Conservation (phyloP, 1,284 basidiomycete species). For the Puccinia hordei region DNA sequence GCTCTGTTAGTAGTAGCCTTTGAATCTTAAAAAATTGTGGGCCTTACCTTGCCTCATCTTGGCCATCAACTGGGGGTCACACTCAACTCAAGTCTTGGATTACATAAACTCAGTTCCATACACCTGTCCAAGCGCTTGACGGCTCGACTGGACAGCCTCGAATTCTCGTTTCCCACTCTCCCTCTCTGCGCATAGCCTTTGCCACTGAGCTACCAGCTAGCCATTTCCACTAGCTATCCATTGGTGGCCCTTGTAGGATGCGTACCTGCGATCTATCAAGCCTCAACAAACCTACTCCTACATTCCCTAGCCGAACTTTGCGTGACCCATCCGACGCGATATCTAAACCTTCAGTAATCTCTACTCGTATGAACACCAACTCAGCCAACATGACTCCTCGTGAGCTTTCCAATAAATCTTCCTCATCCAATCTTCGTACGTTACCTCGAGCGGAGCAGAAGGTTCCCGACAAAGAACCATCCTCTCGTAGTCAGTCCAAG, state of each 20-base stretch:
- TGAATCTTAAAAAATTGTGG: too few relatives aligned
- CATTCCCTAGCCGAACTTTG: neutral
- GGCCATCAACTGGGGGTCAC: neutral
- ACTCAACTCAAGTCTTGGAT: neutral
- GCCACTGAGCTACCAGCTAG: neutral
- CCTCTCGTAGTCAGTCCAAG: neutral
- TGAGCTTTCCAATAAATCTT: constrained; percentile 4
- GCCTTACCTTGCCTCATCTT: too few relatives aligned
- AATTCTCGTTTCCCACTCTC: neutral
- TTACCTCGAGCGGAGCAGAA: neutral
- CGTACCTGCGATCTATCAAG: constrained; percentile 2
- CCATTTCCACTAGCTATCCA: neutral
- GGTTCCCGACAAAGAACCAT: neutral
- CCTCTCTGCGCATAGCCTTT: neutral
- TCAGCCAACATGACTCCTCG: constrained; percentile 5
- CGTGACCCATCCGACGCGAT: neutral
- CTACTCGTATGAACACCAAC: neutral
- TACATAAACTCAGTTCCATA: neutral
- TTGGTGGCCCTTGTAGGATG: neutral
- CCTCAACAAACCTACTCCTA: neutral
- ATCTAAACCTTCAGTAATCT: neutral
- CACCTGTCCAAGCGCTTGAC: constrained; percentile 7
- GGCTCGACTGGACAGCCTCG: neutral
- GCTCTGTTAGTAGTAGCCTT: too few relatives aligned
- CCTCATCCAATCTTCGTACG: neutral